These are phyloP conservation scores for Huiozyma naganishii DNA, from an alignment of 805 yeast species.

Conservation along the genomic window DNA sequence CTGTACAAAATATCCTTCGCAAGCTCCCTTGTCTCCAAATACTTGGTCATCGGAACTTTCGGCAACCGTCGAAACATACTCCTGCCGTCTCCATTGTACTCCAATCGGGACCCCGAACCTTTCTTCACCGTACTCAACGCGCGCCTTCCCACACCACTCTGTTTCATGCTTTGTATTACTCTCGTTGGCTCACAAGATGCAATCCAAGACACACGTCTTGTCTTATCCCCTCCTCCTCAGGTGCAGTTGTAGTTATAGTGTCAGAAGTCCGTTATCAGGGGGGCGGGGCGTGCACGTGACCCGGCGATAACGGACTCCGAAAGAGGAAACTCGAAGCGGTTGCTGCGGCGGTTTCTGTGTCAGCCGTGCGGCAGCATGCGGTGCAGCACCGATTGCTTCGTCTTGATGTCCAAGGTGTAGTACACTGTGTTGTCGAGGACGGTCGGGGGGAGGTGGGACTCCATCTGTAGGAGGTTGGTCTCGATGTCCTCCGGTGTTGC, in stretches of 20 bases:
- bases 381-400: neutral
- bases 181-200: no score
- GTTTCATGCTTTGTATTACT: no score
- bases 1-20: conserved; percentile 23
- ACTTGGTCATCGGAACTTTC: conserved; percentile 25
- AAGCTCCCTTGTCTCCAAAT: conserved; percentile 18
- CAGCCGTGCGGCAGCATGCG: neutral
- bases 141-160: no score
- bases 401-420: neutral
- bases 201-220: no score
- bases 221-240: no score
- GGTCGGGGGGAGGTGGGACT: no score
- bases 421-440: neutral
- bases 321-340: neutral
- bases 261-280: no score
- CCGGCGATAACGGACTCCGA: no score
- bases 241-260: no score
- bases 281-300: no score
- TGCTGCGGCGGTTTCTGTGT: neutral
- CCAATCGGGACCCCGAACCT: neutral
- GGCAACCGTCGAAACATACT: conserved; percentile 19
- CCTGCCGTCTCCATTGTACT: neutral
- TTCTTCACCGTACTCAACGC: neutral
- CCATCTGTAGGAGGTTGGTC: neutral
- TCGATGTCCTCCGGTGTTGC: neutral